Conservation (phyloP, 176 grass and related monocot species). For the Secale cereale region DNA sequence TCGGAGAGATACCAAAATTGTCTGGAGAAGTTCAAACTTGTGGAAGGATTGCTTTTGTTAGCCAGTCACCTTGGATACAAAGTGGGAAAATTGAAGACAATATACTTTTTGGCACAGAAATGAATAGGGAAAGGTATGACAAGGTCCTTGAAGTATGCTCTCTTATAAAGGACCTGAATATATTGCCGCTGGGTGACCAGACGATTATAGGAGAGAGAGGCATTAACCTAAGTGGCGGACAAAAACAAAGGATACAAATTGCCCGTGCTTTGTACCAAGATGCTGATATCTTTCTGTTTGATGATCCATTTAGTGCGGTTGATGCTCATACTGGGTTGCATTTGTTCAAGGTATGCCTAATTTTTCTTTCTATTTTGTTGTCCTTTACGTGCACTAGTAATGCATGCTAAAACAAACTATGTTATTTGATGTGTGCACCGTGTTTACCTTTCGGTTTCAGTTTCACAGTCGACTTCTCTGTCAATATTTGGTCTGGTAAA, state of each 20-base stretch:
- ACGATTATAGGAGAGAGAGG: conserved; percentile 71
- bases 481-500: too few species aligned
- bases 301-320: conserved; percentile 68
- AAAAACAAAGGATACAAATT: conserved; percentile 30
- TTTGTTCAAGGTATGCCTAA: conserved; percentile 44
- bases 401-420: too few species aligned
- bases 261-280: conserved; percentile 47
- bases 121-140: conserved; percentile 39
- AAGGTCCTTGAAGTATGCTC: conserved; percentile 49
- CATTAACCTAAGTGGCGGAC: conserved; percentile 63
- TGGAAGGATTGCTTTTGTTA: conserved; percentile 54
- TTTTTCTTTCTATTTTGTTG: not conserved
- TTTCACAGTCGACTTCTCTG: too few species aligned
- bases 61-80: conserved; percentile 65
- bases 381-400: too few species aligned
- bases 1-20: too few species aligned
- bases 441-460: too few species aligned
- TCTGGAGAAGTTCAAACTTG: not conserved
- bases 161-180: conserved; percentile 48
- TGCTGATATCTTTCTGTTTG: conserved; percentile 65
- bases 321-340: conserved; percentile 56
- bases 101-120: conserved; percentile 45
- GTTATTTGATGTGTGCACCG: too few species aligned
- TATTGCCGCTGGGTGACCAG: conserved; percentile 49
- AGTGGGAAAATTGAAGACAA: conserved; percentile 62